phyloP scores from a whole-genome alignment of 495 filamentous ascomycete species.

The Niebla homalea region DNA sequence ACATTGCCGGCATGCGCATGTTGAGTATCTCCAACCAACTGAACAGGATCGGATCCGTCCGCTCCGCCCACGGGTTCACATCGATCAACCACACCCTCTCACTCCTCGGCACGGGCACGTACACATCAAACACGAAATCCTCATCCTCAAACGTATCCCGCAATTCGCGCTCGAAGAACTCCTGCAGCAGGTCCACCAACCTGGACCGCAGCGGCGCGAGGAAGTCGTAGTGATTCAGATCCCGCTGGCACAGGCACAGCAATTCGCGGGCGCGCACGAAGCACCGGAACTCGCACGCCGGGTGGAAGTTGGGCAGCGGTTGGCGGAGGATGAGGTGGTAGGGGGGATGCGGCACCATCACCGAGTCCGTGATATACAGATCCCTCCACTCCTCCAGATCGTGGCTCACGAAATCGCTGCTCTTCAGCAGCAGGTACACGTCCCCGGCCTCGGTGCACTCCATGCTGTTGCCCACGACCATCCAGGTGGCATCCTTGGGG shows the following conservation, averaged over 20 bases:
- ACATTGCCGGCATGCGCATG: constrained; percentile 39
- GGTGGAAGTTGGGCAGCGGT: constrained; percentile 67
- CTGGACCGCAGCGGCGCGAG: constrained; percentile 49
- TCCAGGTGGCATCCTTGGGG: constrained; percentile 95
- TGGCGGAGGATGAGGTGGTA: constrained; percentile 71
- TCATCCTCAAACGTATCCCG: constrained; percentile 58
- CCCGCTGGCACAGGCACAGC: constrained; percentile 76
- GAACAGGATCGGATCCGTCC: constrained; percentile 83
- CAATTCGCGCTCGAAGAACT: constrained; percentile 62
- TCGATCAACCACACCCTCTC: constrained; percentile 76
- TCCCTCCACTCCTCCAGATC: constrained; percentile 90
- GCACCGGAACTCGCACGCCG: constrained; percentile 83
- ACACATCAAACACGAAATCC: constrained; percentile 80
- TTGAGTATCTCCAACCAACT: constrained; percentile 78
- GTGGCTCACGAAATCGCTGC: constrained; percentile 83
- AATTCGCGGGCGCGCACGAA: constrained; percentile 73
- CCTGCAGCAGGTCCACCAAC: constrained; percentile 46
- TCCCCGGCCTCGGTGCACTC: constrained; percentile 81
- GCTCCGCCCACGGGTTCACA: constrained; percentile 85
- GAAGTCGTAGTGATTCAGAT: constrained; percentile 82
- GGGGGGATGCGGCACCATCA: constrained; percentile 15
- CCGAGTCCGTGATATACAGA: constrained; percentile 35
- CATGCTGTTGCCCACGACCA: constrained; percentile 75
- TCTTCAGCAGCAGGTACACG: constrained; percentile 85
- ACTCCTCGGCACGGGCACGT: constrained; percentile 60